These are phyloP conservation scores for Ustilago esculenta DNA, from an alignment of 1,284 basidiomycete species.

Conservation along the genomic window DNA sequence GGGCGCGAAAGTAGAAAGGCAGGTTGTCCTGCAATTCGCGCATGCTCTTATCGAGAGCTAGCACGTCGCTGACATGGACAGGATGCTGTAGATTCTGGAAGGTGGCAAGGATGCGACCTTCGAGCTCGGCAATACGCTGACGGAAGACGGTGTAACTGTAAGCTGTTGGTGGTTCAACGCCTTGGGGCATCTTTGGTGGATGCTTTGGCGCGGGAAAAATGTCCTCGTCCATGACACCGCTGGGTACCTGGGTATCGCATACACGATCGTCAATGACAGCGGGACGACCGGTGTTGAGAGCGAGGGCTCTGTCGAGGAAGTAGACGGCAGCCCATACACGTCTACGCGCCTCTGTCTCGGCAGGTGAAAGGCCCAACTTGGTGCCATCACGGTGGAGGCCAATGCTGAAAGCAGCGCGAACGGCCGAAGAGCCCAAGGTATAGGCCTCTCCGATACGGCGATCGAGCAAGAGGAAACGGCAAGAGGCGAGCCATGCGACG, in stretches of 20 bases:
- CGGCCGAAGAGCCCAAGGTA: conserved; percentile 46
- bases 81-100: conserved; percentile 45
- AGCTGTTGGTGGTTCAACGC: conserved; percentile 44
- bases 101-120: conserved; percentile 34
- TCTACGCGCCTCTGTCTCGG: conserved; percentile 53
- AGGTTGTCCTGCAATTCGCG: conserved; percentile 46
- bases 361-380: conserved; percentile 43
- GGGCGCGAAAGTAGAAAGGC: conserved; percentile 53
- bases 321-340: conserved; percentile 58
- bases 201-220: conserved; percentile 42
- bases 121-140: conserved; percentile 47
- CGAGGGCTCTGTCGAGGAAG: conserved; percentile 48
- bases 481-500: conserved; percentile 46
- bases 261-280: conserved; percentile 56
- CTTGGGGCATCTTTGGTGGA: conserved; percentile 36
- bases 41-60: conserved; percentile 48
- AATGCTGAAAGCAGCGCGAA: conserved; percentile 53
- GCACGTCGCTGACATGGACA: conserved; percentile 51
- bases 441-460: conserved; percentile 56
- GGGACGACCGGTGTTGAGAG: conserved; percentile 56
- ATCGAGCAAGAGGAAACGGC: conserved; percentile 58
- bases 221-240: conserved; percentile 41
- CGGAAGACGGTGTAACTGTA: conserved; percentile 48
- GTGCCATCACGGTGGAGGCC: conserved; percentile 63
- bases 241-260: conserved; percentile 55